Conservation (phyloP, 495 filamentous ascomycete genomes). For the Chaetomium tenue region DNA sequence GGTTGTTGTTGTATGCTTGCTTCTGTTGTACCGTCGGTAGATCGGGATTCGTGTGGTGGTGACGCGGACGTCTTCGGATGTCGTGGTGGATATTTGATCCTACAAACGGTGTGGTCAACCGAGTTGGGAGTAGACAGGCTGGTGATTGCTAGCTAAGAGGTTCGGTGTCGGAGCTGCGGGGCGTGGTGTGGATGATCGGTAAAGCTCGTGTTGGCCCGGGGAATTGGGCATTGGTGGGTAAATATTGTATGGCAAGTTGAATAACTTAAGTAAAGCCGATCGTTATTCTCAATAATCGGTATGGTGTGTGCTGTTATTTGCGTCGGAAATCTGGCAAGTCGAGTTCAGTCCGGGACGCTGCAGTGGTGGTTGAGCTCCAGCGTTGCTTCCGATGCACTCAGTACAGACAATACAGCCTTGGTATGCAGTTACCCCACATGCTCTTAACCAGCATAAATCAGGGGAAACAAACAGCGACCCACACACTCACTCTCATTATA, state of each 20-base stretch:
- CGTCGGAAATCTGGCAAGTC: not conserved
- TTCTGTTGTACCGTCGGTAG: too few relatives aligned
- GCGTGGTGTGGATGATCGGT: not conserved
- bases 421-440: constrained; percentile 9
- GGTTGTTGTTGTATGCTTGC: too few relatives aligned
- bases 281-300: not conserved
- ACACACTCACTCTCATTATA: not conserved
- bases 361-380: not conserved
- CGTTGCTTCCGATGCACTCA: not conserved
- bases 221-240: constrained; percentile 2
- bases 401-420: not conserved
- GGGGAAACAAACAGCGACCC: not conserved
- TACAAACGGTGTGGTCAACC: too few relatives aligned
- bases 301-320: not conserved
- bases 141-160: too few relatives aligned
- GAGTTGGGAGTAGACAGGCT: too few relatives aligned
- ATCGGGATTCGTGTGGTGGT: too few relatives aligned
- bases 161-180: not conserved
- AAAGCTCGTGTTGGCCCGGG: not conserved
- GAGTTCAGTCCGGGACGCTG: not conserved
- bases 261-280: not conserved
- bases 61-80: too few relatives aligned
- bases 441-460: constrained; percentile 2
- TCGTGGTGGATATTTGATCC: too few relatives aligned
- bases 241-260: not conserved